Evolutionary conservation across 176 grass and related monocot species (phyloP), one percentile per base, ranked within the genome.

Genomic region (Coix lacrymajobi): DNA sequence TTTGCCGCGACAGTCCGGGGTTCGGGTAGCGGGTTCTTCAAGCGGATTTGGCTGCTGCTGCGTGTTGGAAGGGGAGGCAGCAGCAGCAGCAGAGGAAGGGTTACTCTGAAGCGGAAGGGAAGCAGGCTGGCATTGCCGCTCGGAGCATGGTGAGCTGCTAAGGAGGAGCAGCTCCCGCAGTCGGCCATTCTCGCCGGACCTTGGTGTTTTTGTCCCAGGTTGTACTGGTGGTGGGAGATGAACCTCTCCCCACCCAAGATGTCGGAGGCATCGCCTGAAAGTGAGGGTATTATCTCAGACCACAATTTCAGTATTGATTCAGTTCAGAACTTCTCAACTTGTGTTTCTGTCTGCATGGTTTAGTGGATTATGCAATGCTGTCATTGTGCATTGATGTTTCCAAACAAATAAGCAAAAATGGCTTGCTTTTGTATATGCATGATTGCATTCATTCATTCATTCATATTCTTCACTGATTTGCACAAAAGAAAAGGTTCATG

Each of bases 11-110:
- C 7, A 79, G 86, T 69, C 79, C 92, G 0, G 90, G 84, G 57
- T 92, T 97, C 66, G 90, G 92, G 17, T 94, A 92, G 74, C 25
- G 17, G 29, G 22, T 72, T 75, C 45, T 20, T 37, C 37, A 11
- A 49, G 31, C 43, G 6, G 36, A 76, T 65, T 3, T 62, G 49
- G 52, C 38, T 80, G 79, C 84, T 69, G 54, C 51, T 76, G 28
- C 48, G 29, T 52, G 14, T n/a, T n/a, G 62, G 52, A 29, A 29
- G 54, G 39, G 67, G 68, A 10, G 1, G 63, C 62, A 51, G 60
- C 30, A 7, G 79, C n/a, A 37, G 63, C 6, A 3, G 9, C 25
- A 22, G 36, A 69, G 84, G 60, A 43, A 30, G 46, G 25, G 73
- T 62, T 82, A 34, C 71, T 82, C 41, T 30, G 52, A 74, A 79